Conservation (phyloP, 371 early-diverging fungal genomes). For the Phascolomyces articulosus region DNA sequence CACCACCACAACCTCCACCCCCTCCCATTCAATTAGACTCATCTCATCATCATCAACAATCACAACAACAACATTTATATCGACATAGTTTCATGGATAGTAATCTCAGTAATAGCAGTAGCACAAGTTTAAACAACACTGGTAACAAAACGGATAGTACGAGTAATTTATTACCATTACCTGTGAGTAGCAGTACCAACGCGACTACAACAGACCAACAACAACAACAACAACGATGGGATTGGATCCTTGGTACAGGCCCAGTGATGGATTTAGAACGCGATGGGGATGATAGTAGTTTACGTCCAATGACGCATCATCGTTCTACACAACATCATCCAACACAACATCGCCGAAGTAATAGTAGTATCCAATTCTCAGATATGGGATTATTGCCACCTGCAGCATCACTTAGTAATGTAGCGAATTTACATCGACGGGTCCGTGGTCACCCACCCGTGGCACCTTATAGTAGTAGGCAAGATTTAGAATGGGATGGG, state of each 20-base stretch:
- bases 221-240: constrained; percentile 15
- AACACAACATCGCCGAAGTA: constrained; percentile 33
- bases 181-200: constrained; percentile 5
- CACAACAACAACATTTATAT: neutral
- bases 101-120: neutral
- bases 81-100: neutral
- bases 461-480: constrained; percentile 24
- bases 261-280: constrained; percentile 24
- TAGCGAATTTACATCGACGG: constrained; percentile 37
- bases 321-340: neutral
- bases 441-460: constrained; percentile 38
- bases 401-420: constrained; percentile 23
- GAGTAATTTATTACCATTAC: constrained; percentile 6
- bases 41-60: constrained; percentile 8
- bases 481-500: constrained; percentile 57
- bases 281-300: constrained; percentile 22
- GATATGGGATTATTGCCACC: constrained; percentile 23
- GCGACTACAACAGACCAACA: neutral
- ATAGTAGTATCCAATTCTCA: constrained; percentile 34
- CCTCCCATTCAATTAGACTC: constrained; percentile 29
- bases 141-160: no score
- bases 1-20: constrained; percentile 30
- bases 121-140: neutral
- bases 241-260: constrained; percentile 4
- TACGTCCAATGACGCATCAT: neutral